Conservation (phyloP, 495 filamentous ascomycete genomes). For the Xylona heveae region DNA sequence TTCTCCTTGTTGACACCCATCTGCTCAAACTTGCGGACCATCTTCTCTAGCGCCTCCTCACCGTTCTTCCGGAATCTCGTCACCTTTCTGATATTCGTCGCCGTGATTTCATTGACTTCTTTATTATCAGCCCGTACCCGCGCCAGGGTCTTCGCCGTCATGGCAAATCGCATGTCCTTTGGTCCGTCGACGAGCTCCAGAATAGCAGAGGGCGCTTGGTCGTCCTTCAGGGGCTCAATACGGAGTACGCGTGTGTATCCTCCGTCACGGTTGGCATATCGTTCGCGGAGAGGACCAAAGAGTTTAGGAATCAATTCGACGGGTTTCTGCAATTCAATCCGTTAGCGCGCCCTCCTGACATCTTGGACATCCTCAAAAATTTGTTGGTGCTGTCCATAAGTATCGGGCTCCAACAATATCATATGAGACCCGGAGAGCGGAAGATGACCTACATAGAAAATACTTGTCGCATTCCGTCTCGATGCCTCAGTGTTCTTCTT, state of each 20-base stretch:
- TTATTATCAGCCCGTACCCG: constrained; percentile 22
- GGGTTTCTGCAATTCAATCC: constrained; percentile 32
- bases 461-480: constrained; percentile 39
- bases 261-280: constrained; percentile 63
- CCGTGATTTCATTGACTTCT: constrained; percentile 43
- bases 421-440: no score
- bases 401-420: no score
- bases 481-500: constrained; percentile 76
- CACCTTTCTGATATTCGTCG: constrained; percentile 65
- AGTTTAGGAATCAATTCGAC: constrained; percentile 59
- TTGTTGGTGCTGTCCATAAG: no score
- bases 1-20: no score
- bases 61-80: constrained; percentile 53
- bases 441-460: constrained; percentile 53
- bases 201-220: constrained; percentile 74
- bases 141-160: constrained; percentile 66
- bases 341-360: no score
- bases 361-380: no score
- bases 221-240: constrained; percentile 49
- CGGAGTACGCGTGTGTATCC: constrained; percentile 89
- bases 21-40: constrained; percentile 40
- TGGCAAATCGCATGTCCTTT: constrained; percentile 81
- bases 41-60: constrained; percentile 30
- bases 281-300: constrained; percentile 59
- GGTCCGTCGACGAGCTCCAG: constrained; percentile 94